Base-by-base conservation (phyloP, 2,329 filamentous ascomycete species). In the Verticillium isaacii region DNA sequence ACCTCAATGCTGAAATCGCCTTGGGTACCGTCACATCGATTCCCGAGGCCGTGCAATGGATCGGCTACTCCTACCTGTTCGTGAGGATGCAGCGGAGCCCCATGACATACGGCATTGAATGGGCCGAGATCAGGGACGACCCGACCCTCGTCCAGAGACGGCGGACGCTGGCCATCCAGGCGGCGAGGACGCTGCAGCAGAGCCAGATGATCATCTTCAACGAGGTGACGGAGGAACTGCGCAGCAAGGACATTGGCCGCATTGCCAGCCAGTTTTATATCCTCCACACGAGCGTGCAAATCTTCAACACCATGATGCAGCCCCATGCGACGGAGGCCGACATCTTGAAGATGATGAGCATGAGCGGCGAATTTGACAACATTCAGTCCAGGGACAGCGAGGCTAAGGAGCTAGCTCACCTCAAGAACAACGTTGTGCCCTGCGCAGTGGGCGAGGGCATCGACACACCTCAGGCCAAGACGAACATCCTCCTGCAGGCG, bases 181-280 rank as follows among this genome's bases (percentile, higher is more conserved):
- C 95, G 29, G 95, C 95, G 0, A 84, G 89, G 54, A 91, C 92
- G 5, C 79, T 99, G 54, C 93, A 97, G 71, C 85, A 93, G 71
- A 96, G 92, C 68, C 95, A 99, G 76, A 99, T 99, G 96, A 95
- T 99, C 70, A 95, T 99, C 61, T 99, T 94, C 80, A 97, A 99
- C 67, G 95, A 98, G 71, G 86, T 82, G 19, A 99, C 94, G 0
- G 94, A 97, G 68, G 94, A 97, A 69, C 85, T 99, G 9, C 88
- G 92, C 63, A 91, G 93, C 63, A 99, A 99, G 74, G 94, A 99
- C 69, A 90, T 98, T 58, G 95, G 95, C 3, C 89, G 95, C 17
- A 99, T 99, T 73, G 95, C 95, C 17, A 98, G 94, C 74, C 94
- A 99, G 74, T 99, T 90, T 72, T 99, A 99, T 71, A 94, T 99